Evolutionary conservation across 176 grass and related monocot genomes (phyloP), one percentile per base, ranked within the genome.

Genomic region (Paspalum vaginatum): DNA sequence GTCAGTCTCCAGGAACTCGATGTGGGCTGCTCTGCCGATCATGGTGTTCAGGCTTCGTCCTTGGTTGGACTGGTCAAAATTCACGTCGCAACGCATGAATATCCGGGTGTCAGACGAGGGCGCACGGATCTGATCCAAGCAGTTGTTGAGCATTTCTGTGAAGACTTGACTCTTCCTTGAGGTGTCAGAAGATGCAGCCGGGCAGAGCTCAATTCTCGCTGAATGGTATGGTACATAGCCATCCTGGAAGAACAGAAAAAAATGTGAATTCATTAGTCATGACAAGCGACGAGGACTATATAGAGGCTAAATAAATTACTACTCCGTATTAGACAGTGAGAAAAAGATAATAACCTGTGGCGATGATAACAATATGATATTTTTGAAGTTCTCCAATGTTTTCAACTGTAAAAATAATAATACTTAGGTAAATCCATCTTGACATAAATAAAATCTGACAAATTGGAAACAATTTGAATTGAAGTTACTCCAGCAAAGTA

Each of bases 161-260:
- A 97, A 97, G 53, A 97, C 66, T 59, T 97, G 83, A 11, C 89
- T 85, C 66, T 94, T 97, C 82, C 86, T 97, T 61, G 92, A 97
- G 68, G 88, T 88, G 77, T 97, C 95, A 0, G 78, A 64, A 27
- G 91, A 92, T 27, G 95, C 91, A 64, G 89, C 88, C 25, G 85
- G 95, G 22, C 89, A 94, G 54, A 94, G 85, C 63, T 97, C 95
- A 1, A 97, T 97, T 84, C 95, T 89, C n/a, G 95, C 95, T 44
- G 95, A 97, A 88, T 97, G 95, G 78, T 97, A 94, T 17, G 95
- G 95, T 43, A 97, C 95, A 73, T 97, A 97, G 24, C 95, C 95
- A 88, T 97, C 95, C 95, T 97, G 83, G 53, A 18, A 68, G 21
- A 69, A 52, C 18, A 84, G 32, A 32, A 57, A 25, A 61, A 76